These are phyloP conservation scores for Naegleria fowleri DNA, from an alignment of 208 protist genomes.

Conservation along the genomic window DNA sequence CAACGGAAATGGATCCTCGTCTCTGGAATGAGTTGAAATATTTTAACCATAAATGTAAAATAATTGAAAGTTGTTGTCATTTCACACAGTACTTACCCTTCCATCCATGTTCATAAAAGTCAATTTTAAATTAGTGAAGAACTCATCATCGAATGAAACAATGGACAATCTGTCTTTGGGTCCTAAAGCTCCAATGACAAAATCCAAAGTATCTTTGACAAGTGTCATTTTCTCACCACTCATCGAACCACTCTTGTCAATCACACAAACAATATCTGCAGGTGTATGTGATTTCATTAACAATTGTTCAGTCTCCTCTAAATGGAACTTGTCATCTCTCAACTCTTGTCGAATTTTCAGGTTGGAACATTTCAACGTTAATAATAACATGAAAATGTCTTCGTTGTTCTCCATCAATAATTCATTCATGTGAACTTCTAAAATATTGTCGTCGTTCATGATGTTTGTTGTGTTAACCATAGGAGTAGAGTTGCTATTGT, in stretches of 20 bases:
- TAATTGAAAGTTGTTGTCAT: no score
- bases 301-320: no score
- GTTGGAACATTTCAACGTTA: no score
- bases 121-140: background rate
- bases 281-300: background rate
- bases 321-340: no score
- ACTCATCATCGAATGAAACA: background rate
- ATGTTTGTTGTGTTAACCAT: no score
- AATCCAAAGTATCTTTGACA: background rate
- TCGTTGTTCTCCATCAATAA: no score
- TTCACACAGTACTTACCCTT: background rate
- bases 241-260: conserved; percentile 7
- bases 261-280: conserved; percentile 7
- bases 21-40: background rate
- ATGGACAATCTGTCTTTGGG: background rate
- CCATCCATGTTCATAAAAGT: background rate
- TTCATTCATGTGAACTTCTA: no score
- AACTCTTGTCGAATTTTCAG: no score
- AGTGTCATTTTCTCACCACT: conserved; percentile 7
- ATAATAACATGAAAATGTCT: no score
- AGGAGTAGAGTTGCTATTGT: no score
- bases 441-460: no score
- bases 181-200: background rate
- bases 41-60: no score
- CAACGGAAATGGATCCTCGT: background rate